Conservation (phyloP, 1,284 basidiomycete species). For the Sanghuangporus baumii region DNA sequence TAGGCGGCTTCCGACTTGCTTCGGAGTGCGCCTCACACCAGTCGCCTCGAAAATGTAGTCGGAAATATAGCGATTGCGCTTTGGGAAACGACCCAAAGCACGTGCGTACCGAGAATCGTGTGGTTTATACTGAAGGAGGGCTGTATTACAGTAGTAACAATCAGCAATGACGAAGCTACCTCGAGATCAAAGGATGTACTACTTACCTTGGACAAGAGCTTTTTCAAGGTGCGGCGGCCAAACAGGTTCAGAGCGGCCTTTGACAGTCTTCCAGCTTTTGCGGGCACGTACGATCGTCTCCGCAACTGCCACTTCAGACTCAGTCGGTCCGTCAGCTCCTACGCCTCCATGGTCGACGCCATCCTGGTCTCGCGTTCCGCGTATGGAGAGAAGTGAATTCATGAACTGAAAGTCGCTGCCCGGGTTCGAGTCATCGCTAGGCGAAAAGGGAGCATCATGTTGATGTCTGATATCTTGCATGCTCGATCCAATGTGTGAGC, state of each 20-base stretch:
- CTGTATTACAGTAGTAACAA: neutral
- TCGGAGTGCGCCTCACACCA: constrained; percentile 57
- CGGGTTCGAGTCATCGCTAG: neutral
- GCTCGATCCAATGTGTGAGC: neutral
- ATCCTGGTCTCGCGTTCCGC: neutral
- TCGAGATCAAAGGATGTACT: neutral
- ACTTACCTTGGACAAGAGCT: constrained; percentile 63
- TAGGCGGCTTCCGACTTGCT: constrained; percentile 68
- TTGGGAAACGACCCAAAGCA: constrained; percentile 64
- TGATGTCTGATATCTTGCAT: neutral
- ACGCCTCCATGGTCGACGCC: neutral
- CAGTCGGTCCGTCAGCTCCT: neutral
- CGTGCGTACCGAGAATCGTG: constrained; percentile 63
- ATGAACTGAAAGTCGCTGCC: neutral
- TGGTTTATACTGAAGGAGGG: constrained; percentile 58
- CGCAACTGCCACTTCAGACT: constrained; percentile 32
- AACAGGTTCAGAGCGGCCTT: constrained; percentile 60
- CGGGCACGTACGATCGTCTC: constrained; percentile 60
- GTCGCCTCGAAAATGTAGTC: constrained; percentile 61
- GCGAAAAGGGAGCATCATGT: neutral
- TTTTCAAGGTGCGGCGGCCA: constrained; percentile 75
- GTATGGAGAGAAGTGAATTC: neutral
- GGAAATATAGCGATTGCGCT: constrained; percentile 69
- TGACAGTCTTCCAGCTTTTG: constrained; percentile 69
- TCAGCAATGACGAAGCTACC: neutral